Conservation (phyloP, 495 filamentous ascomycete species). For the Lasiosphaeris hirsuta region DNA sequence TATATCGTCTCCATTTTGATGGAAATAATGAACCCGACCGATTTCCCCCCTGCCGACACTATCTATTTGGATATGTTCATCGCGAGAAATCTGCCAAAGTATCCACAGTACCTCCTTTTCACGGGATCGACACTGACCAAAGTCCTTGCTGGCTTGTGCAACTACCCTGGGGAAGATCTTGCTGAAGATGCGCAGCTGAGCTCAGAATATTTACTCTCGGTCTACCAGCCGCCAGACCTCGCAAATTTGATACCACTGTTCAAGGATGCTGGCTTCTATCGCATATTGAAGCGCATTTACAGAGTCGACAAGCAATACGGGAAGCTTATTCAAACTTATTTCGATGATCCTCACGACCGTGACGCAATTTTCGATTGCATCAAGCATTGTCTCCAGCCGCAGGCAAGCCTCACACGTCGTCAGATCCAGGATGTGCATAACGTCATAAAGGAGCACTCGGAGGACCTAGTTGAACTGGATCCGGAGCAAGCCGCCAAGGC, state of each 20-base stretch:
- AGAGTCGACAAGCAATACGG: conserved; percentile 75
- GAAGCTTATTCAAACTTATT: conserved; percentile 73
- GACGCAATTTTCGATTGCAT: conserved; percentile 74
- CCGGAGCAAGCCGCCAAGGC: conserved; percentile 64
- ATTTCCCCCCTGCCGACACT: conserved; percentile 74
- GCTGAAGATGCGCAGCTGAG: conserved; percentile 94
- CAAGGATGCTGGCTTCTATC: conserved; percentile 77
- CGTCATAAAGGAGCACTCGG: conserved; percentile 66
- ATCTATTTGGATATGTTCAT: conserved; percentile 98
- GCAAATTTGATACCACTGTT: conserved; percentile 71
- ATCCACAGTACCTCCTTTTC: conserved; percentile 90
- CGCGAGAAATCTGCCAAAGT: conserved; percentile 92
- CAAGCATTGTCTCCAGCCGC: conserved; percentile 72
- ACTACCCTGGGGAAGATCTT: conserved; percentile 74
- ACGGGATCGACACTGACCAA: conserved; percentile 79
- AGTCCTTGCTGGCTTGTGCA: conserved; percentile 77
- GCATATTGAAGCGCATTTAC: conserved; percentile 90
- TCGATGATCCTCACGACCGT: conserved; percentile 77
- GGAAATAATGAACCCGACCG: conserved; percentile 73
- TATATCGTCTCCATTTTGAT: conserved; percentile 85
- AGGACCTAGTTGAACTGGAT: conserved; percentile 66
- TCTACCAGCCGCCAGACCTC: conserved; percentile 86
- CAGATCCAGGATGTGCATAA: conserved; percentile 72
- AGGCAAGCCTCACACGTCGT: conserved; percentile 64
- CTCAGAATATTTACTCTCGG: conserved; percentile 88